Percentiles rank a stretch among this genome's conserved stretches.
These are phyloP conservation scores for Artomyces pyxidatus DNA, from an alignment of 768 basidiomycete genomes.

Conservation along the genomic window DNA sequence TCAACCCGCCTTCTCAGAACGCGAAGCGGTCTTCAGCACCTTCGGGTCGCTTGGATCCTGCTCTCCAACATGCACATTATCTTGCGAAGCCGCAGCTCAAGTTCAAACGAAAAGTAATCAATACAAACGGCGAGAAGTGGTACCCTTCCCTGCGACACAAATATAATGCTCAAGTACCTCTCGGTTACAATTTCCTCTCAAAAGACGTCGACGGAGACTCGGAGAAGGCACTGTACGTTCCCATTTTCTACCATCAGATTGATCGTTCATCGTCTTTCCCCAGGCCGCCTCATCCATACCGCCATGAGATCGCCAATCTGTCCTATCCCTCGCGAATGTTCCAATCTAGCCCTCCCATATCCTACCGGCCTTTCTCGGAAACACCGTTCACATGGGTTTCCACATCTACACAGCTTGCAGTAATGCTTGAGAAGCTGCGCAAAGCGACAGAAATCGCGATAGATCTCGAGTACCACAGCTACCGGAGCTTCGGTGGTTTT, in stretches of 20 bases:
- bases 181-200: constrained; percentile 51
- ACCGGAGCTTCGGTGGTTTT: constrained; percentile 78
- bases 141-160: constrained; percentile 66
- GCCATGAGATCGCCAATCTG: constrained; percentile 73
- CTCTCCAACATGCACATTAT: constrained; percentile 65
- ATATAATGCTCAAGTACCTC: constrained; percentile 75
- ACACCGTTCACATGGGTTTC: constrained; percentile 69
- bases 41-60: constrained; percentile 45
- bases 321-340: constrained; percentile 67
- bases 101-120: constrained; percentile 57
- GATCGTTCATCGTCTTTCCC: too few species aligned
- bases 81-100: constrained; percentile 75
- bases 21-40: constrained; percentile 26
- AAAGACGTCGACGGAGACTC: constrained; percentile 17
- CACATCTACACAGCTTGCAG: constrained; percentile 43
- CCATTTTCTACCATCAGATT: not conserved
- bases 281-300: constrained; percentile 65
- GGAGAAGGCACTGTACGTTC: constrained; percentile 9
- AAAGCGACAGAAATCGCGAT: constrained; percentile 75
- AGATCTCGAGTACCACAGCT: constrained; percentile 91
- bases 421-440: constrained; percentile 63
- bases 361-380: constrained; percentile 51
- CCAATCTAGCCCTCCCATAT: constrained; percentile 37
- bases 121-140: constrained; percentile 51
- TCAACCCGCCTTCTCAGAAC: constrained; percentile 32